Evolutionary conservation across 2,329 filamentous ascomycete species (phyloP), one percentile per base, ranked within the genome.

Genomic region (Paecilomyces fulvus): DNA sequence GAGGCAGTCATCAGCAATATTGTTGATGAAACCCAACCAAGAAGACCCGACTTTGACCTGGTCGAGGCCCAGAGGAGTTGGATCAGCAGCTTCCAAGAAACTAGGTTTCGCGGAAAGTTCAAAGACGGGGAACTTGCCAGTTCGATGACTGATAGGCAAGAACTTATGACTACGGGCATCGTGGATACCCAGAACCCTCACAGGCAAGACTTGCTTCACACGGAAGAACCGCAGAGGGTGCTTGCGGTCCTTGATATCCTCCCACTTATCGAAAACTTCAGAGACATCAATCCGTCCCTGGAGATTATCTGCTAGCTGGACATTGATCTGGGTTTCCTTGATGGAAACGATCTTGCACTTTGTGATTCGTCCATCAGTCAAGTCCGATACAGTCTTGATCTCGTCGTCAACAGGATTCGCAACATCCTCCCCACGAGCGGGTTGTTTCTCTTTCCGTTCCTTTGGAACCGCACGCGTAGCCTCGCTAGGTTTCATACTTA

Each of bases 221-320:
- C 83, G 81, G 74, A 95, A 95, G 60, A 82, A 81, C 56, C 79
- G 78, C n/a, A 97, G 78, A 1, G 94, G 92, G 28, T 84, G 79
- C 72, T 92, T 96, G 57, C 86, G 83, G 67, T 96, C 85, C 56
- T 84, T 80, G 65, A 99, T 94, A 49, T 92, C 86, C 51, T 95
- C 88, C 87, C 88, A 96, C 10, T 79, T 80, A 70, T 96, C 89
- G 69, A 95, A 99, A 11, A 92, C 75, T 70, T 97, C 90, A 1
- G 94, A 95, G 5, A 94, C 83, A 67, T 96, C 92, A 58, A 99
- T 86, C 17, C 94, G 89, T n/a, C 92, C 94, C 69, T 95, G 89
- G 8, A 95, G 80, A 61, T 91, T 90, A 67, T 95, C 90, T 49
- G 90, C 87, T 53, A 97, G 80, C 62, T 89, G 84, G 5, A 99